Evolutionary conservation across 2,329 filamentous ascomycete genomes (phyloP), one percentile per base, ranked within the genome.

Genomic region (Ophiostoma montium): DNA sequence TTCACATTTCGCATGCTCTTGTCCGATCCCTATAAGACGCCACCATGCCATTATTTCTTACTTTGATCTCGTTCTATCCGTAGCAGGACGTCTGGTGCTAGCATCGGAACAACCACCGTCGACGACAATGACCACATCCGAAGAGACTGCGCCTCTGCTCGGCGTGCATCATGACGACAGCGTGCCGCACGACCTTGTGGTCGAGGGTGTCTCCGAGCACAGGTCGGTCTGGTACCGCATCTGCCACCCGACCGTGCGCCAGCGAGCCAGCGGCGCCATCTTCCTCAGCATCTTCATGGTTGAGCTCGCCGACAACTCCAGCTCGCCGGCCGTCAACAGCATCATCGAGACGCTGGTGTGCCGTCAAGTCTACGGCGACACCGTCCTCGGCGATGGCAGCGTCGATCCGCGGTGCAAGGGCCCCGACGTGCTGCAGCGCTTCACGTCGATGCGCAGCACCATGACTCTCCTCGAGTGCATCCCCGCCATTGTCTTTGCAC

Each of bases 291-390:
- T 75, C 36, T 61, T 73, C 46, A 54, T 73, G 38, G 53, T 70
- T 47, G 67, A 70, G 45, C 61, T 71, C 12, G 68, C 66, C 52
- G 57, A 52, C 16, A 57, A 52, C 48, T 54, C 62, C 15, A 32
- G 51, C 32, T 35, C 59, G 31, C 64, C 72, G 3, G 70, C 75
- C 0, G 57, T 62, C 41, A 70, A 68, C 46, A 68, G 70, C 48
- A 66, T 78, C 46, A 67, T 72, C 54, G 75, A 80, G 57, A 65
- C 67, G 47, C 67, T 76, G 42, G 67, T 76, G 41, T 79, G 76
- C 58, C 68, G 69, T 8, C 16, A 50, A 18, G 23, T 33, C 2
- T 44, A 64, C 15, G 65, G 70, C 52, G 72, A 70, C 54, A 67
- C 70, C 5, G 61, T 66, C 2, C 15, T 42, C 31, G 21, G 60